A percentile compares a stretch with the other conserved stretches of the same genome.
phyloP scores from a whole-genome alignment of 805 yeast species.

The Jamesozyma rosinii region DNA sequence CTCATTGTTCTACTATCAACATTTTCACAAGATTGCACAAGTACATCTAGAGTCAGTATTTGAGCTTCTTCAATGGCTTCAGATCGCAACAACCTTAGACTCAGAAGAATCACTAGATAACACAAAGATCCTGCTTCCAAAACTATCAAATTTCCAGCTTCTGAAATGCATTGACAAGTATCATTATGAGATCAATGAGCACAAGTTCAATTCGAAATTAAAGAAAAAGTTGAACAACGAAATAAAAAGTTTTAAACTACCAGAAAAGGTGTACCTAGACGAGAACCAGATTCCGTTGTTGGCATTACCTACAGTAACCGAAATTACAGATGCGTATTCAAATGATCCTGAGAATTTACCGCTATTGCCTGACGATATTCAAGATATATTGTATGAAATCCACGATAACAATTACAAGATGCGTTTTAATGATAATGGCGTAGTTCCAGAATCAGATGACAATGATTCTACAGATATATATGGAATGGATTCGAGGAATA shows the following conservation, averaged over 20 bases:
- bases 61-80: conserved; percentile 84
- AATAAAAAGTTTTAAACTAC: conserved; percentile 12
- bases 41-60: conserved; percentile 61
- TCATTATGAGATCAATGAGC: conserved; percentile 76
- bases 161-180: conserved; percentile 64
- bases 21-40: conserved; percentile 56
- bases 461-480: conserved; percentile 6
- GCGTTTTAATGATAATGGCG: conserved; percentile 17
- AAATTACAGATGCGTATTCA: conserved; percentile 68
- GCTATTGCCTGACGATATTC: conserved; percentile 53
- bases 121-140: conserved; percentile 44
- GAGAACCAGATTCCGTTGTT: conserved; percentile 48
- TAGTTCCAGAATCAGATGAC: conserved; percentile 4
- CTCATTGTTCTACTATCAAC: conserved; percentile 52
- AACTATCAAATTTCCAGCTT: conserved; percentile 60
- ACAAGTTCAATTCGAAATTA: conserved; percentile 48
- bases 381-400: conserved; percentile 65
- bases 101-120: conserved; percentile 54
- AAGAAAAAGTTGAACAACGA: conserved; percentile 28
- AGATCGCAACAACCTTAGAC: conserved; percentile 64
- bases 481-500: conserved; percentile 11
- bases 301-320: conserved; percentile 62
- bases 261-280: conserved; percentile 32
- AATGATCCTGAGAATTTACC: conserved; percentile 58
- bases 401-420: conserved; percentile 35